Evolutionary conservation across 805 yeast species (phyloP).

Genomic region (Candida xiaguanensis): DNA sequence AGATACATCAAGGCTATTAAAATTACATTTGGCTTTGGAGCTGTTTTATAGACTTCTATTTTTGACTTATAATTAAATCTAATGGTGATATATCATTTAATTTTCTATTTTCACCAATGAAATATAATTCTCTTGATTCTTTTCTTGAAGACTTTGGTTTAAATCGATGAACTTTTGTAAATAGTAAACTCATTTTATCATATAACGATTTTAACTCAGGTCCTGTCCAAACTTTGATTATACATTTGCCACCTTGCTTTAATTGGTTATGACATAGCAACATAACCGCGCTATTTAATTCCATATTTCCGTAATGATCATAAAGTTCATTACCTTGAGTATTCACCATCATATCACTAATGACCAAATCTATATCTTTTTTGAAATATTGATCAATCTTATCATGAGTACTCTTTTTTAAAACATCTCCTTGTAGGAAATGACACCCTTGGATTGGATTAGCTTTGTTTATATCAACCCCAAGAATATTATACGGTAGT

Average conservation of each 20-base stretch:
- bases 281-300: conserved; percentile 87
- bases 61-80: conserved; percentile 3
- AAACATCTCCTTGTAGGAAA: conserved; percentile 39
- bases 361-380: conserved; percentile 35
- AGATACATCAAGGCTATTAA: conserved; percentile 88
- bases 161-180: conserved; percentile 58
- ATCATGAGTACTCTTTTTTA: conserved; percentile 49
- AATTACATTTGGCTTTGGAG: conserved; percentile 91
- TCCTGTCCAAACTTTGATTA: conserved; percentile 85
- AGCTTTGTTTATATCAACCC: conserved; percentile 51
- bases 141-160: conserved; percentile 81
- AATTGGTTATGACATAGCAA: conserved; percentile 70
- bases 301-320: conserved; percentile 86
- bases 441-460: conserved; percentile 33
- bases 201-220: conserved; percentile 69
- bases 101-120: conserved; percentile 55
- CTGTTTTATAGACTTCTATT: conserved; percentile 52
- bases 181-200: conserved; percentile 51
- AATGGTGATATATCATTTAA: background rate
- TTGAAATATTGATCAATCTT: conserved; percentile 49
- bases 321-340: conserved; percentile 77
- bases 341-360: conserved; percentile 89
- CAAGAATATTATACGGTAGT: conserved; percentile 54
- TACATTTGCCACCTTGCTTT: conserved; percentile 65
- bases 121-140: conserved; percentile 80